Evolutionary conservation across 2,329 filamentous ascomycete species (phyloP).

Genomic region (Ascochyta koolunga): DNA sequence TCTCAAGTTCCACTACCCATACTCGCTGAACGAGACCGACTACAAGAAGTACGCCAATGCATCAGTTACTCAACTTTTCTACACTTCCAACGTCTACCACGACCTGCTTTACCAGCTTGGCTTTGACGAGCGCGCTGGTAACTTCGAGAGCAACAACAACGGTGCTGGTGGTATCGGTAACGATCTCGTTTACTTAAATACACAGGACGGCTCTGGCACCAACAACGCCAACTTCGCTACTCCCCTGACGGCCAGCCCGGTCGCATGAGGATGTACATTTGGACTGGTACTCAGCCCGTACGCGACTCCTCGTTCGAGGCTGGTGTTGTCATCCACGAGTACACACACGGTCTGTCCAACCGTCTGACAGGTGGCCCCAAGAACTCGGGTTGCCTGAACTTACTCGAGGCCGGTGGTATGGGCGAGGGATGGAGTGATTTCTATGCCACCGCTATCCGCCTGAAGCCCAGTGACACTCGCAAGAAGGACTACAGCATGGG

Average conservation of each 20-base stretch:
- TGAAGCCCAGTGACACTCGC: constrained; percentile 56
- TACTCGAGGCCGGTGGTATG: constrained; percentile 62
- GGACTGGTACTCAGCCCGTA: constrained; percentile 55
- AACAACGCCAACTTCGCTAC: constrained; percentile 67
- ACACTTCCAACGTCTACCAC: constrained; percentile 65
- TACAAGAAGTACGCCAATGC: constrained; percentile 56
- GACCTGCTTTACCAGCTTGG: constrained; percentile 64
- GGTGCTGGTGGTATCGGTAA: constrained; percentile 58
- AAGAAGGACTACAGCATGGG: constrained; percentile 57
- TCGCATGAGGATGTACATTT: constrained; percentile 67
- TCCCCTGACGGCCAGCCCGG: constrained; percentile 49
- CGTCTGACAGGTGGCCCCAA: constrained; percentile 64
- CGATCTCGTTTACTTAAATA: constrained; percentile 62
- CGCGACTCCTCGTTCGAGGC: constrained; percentile 65
- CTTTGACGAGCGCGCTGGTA: constrained; percentile 64
- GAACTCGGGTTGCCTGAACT: constrained; percentile 58
- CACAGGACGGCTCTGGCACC: constrained; percentile 60
- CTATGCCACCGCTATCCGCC: constrained; percentile 58
- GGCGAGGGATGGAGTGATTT: constrained; percentile 66
- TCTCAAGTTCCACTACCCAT: constrained; percentile 52
- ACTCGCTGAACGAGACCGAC: constrained; percentile 31
- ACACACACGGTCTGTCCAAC: constrained; percentile 57
- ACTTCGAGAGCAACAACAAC: constrained; percentile 66
- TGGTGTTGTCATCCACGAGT: constrained; percentile 63
- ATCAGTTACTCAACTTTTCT: constrained; percentile 65